Percentiles rank a stretch among this genome's conserved stretches.
Conservation (phyloP, 306 rosid species). For the Betula pendula region DNA sequence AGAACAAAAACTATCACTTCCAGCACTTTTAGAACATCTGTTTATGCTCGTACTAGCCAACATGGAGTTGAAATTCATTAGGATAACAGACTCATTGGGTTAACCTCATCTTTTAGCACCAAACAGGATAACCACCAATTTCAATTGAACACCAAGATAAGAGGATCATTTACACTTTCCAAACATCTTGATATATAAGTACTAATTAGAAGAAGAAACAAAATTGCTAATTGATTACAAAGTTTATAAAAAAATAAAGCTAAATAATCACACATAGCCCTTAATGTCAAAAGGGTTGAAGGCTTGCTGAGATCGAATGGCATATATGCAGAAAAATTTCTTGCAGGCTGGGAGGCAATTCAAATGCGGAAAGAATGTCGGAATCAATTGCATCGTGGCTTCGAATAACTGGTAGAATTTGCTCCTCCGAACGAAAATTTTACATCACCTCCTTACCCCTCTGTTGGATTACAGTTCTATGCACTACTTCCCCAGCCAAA, state of each 20-base stretch:
- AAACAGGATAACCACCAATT: neutral
- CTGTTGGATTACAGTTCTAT: slow-evolving; percentile 44
- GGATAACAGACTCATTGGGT: too few relatives aligned
- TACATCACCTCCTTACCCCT: slow-evolving; percentile 47
- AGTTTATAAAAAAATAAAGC: neutral
- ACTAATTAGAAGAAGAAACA: too few relatives aligned
- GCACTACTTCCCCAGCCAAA: slow-evolving; percentile 37
- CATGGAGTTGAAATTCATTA: neutral
- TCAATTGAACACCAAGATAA: too few relatives aligned
- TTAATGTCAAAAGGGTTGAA: neutral
- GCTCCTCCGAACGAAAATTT: slow-evolving; percentile 16
- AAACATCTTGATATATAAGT: neutral
- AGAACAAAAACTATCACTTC: too few relatives aligned
- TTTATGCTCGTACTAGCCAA: neutral
- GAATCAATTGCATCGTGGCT: neutral
- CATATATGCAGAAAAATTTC: neutral
- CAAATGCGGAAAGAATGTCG: neutral
- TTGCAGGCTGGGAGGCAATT: neutral
- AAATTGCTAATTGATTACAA: neutral
- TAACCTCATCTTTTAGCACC: neutral
- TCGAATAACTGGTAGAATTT: neutral
- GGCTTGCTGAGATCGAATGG: neutral
- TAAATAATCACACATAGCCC: neutral
- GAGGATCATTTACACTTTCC: neutral
- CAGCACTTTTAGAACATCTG: neutral